Percentiles rank a stretch among this genome's conserved stretches.
These are phyloP conservation scores for Rhododendron vialii DNA, from an alignment of 148 eudicot species.

Conservation along the genomic window DNA sequence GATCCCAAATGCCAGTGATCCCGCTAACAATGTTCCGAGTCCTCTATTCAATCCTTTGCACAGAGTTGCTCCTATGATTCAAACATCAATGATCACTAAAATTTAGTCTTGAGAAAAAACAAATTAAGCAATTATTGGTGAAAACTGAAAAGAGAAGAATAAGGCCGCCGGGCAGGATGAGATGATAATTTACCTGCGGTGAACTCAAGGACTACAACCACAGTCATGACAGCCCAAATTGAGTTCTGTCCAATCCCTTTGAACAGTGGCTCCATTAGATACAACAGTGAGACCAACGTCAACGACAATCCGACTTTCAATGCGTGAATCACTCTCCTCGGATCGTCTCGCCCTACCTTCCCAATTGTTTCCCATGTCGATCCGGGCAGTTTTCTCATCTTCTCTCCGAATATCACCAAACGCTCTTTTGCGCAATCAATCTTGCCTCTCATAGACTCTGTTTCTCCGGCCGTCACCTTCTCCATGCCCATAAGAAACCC, in stretches of 20 bases:
- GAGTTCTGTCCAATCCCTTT: slow-evolving; percentile 65
- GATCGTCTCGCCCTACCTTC: slow-evolving; percentile 72
- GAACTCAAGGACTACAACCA: slow-evolving; percentile 91
- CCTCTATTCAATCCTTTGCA: slow-evolving; percentile 95
- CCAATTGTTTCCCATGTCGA: slow-evolving; percentile 29
- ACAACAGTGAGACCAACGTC: slow-evolving; percentile 74
- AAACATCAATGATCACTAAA: neutral
- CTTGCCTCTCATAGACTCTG: slow-evolving; percentile 5
- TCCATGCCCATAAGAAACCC: slow-evolving; percentile 1
- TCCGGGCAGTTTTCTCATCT: slow-evolving; percentile 17
- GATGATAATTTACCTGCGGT: slow-evolving; percentile 56
- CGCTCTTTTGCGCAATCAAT: neutral
- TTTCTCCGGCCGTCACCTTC: neutral
- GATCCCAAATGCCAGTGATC: slow-evolving; percentile 68
- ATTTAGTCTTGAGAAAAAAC: neutral
- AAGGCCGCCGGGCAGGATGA: neutral
- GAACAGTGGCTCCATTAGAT: slow-evolving; percentile 68
- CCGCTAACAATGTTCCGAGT: slow-evolving; percentile 78
- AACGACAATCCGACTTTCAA: slow-evolving; percentile 74
- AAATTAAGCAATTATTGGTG: neutral
- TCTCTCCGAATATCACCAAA: slow-evolving; percentile 8
- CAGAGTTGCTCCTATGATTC: slow-evolving; percentile 67
- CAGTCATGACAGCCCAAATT: slow-evolving; percentile 97
- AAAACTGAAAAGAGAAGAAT: neutral
- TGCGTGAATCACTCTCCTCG: slow-evolving; percentile 66